These are phyloP conservation scores for Colletotrichum sp. DNA, from an alignment of 2,329 filamentous ascomycete genomes.

Conservation along the genomic window DNA sequence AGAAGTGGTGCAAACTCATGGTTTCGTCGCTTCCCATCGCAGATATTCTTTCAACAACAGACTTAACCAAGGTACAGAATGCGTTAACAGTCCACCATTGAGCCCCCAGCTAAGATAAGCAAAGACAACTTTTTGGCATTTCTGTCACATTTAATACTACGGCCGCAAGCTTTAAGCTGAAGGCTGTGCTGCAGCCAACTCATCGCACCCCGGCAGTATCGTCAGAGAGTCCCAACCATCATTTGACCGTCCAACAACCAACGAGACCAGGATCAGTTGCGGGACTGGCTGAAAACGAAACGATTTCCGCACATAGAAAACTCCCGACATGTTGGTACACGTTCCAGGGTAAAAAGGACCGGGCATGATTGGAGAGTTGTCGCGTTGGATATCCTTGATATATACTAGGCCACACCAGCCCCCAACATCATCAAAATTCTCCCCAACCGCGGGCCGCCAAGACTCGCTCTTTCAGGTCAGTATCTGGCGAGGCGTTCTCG, in stretches of 20 bases:
- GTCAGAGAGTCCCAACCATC: background rate
- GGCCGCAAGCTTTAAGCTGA: background rate
- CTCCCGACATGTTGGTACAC: background rate
- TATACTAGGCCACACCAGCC: background rate
- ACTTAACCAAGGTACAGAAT: background rate
- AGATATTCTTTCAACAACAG: background rate
- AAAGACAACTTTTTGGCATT: background rate
- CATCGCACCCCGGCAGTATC: background rate
- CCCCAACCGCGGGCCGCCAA: background rate
- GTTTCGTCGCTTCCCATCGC: background rate
- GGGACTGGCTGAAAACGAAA: background rate
- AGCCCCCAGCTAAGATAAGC: background rate
- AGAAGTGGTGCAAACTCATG: background rate
- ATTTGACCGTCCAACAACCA: background rate
- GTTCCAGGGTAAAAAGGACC: background rate
- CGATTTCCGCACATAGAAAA: background rate
- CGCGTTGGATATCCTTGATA: background rate
- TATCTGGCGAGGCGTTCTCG: background rate
- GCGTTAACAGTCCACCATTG: background rate
- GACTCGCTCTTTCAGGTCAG: background rate
- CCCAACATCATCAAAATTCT: background rate
- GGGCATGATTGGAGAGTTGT: background rate
- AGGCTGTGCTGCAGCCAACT: background rate
- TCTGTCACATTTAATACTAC: background rate
- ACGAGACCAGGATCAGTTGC: background rate